A percentile compares a stretch with the other conserved stretches of the same genome.
These are phyloP conservation scores for Picochlorum sp. DNA, from an alignment of 139 green algal species.

Conservation along the genomic window DNA sequence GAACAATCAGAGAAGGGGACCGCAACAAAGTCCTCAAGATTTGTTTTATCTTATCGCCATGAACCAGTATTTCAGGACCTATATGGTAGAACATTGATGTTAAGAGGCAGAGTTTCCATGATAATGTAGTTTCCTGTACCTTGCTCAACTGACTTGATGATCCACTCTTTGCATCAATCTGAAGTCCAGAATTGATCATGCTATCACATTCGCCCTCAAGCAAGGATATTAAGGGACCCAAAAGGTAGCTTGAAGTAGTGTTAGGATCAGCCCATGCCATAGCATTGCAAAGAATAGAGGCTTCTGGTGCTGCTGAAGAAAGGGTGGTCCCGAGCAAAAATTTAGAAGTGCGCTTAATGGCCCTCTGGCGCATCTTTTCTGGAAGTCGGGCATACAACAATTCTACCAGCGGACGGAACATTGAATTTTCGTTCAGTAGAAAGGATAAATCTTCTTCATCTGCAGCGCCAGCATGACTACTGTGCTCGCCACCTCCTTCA, in stretches of 20 bases:
- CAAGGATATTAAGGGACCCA: conserved; percentile 32
- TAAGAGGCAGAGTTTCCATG: conserved; percentile 32
- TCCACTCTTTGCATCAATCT: neutral
- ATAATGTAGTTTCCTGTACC: conserved; percentile 22
- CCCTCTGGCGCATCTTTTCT: conserved; percentile 17
- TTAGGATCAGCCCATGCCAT: conserved; percentile 31
- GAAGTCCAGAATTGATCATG: neutral
- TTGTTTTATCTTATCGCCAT: neutral
- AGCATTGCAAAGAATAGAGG: conserved; percentile 39
- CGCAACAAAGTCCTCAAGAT: neutral
- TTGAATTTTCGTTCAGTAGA: conserved; percentile 40
- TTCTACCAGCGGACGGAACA: conserved; percentile 53
- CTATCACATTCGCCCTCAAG: conserved; percentile 1
- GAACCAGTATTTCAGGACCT: conserved; percentile 6
- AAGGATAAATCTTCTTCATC: conserved; percentile 22
- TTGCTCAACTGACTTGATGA: conserved; percentile 7
- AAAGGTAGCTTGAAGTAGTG: conserved; percentile 11
- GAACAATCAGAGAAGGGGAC: conserved; percentile 11
- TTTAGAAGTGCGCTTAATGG: conserved; percentile 36
- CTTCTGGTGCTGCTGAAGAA: conserved; percentile 24
- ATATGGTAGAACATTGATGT: conserved; percentile 8
- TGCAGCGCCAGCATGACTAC: neutral
- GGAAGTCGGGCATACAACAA: conserved; percentile 57
- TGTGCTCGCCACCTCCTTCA: conserved; percentile 14
- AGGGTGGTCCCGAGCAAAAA: conserved; percentile 44